Evolutionary conservation across 495 filamentous ascomycete genomes (phyloP), one percentile per base, ranked within the genome.

Genomic region (Neurospora sp.): DNA sequence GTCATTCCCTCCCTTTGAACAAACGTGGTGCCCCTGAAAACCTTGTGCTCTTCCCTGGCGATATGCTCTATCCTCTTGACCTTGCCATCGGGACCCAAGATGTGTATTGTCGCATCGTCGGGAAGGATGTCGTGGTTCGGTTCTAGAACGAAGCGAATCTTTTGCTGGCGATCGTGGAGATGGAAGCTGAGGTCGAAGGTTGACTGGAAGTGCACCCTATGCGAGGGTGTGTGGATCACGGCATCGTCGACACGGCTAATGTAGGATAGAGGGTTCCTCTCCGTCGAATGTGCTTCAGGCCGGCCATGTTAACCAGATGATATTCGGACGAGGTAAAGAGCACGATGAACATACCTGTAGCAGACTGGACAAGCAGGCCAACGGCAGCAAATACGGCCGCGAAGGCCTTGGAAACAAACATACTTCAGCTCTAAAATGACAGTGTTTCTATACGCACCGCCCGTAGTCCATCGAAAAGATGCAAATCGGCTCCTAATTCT

Each of bases 41-140:
- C 90, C 74, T 89, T 91, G 79, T 97, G 92, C 8, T 90, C 89
- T 69, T 85, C 80, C 68, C 94, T 86, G 31, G 91, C 81, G 69
- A 99, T 86, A 31, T 83, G 83, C 79, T 96, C 93, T 31, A 83
- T 83, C 5, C 82, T 80, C 38, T 77, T 82, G 27, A 94, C 75
- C 7, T 84, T 83, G 39, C 96, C 96, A 78, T 96, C 88, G 20
- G 85, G 79, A 71, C 85, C 88, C 20, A 97, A 79, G 78, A 94
- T 91, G 68, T 89, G 85, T 5, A 99, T 82, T 65, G 83, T 88
- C 3, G 94, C 93, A 77, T 92, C 91, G 3, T 91, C 89, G 35
- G 89, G 86, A 35, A 98, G 84, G 70, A 98, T 92, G 81, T 98
- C 93, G 81, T 97, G 89, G 77, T 98, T 99, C 37, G 96, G 96